Evolutionary conservation across 306 rosid genomes (phyloP).

Genomic region (Vicia villosa): DNA sequence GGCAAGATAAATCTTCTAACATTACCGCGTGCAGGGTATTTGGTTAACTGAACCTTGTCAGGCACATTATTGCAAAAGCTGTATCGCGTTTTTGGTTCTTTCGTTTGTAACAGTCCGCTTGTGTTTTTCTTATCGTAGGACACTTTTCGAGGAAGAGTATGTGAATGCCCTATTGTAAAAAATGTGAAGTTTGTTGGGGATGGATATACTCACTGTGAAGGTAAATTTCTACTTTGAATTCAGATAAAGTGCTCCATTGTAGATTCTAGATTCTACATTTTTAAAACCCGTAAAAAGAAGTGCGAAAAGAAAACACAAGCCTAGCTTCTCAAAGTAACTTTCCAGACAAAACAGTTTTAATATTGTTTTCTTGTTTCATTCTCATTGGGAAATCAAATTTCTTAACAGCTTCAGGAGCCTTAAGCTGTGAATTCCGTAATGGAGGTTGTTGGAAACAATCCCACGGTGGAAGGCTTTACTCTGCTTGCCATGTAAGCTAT

Average conservation of each 20-base stretch:
- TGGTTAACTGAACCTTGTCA: conserved; percentile 24
- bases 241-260: conserved; percentile 18
- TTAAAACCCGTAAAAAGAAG: neutral
- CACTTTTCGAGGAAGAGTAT: conserved; percentile 94
- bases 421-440: conserved; percentile 77
- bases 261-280: conserved; percentile 2
- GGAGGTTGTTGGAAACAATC: conserved; percentile 94
- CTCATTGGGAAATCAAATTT: conserved; percentile 30
- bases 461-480: conserved; percentile 56
- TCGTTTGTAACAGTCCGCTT: conserved; percentile 13
- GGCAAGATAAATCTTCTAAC: conserved; percentile 72
- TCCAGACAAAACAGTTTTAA: neutral
- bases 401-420: conserved; percentile 74
- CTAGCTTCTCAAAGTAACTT: neutral
- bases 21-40: conserved; percentile 94
- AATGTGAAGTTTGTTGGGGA: conserved; percentile 81
- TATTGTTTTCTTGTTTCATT: neutral
- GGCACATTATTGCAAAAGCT: conserved; percentile 6
- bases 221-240: conserved; percentile 46
- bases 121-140: conserved; percentile 52
- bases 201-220: conserved; percentile 91
- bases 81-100: conserved; percentile 17
- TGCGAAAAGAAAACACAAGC: neutral
- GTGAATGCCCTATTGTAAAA: conserved; percentile 89
- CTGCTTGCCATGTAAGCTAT: conserved; percentile 83